These are phyloP conservation scores for Globisporangium heterothallicum DNA, from an alignment of 352 stramenopile genomes.

Conservation along the genomic window DNA sequence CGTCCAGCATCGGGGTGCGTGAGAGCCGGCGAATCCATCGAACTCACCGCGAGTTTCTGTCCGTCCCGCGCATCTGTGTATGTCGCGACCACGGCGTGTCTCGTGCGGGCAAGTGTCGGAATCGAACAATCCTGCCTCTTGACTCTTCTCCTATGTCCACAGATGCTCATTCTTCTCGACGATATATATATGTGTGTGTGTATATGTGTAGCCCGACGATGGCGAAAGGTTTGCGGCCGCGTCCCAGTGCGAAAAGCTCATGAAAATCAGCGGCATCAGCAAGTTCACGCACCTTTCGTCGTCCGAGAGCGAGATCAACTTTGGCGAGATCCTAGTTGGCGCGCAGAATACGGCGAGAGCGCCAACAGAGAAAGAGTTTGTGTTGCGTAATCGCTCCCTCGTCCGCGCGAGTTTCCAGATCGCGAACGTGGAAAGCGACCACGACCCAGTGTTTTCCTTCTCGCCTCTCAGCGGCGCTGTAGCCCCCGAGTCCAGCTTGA, in stretches of 20 bases:
- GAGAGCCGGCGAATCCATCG: conserved; percentile 46
- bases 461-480: conserved; percentile 64
- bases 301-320: conserved; percentile 77
- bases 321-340: conserved; percentile 81
- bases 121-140: conserved; percentile 6
- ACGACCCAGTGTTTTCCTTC: conserved; percentile 84
- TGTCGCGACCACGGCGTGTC: conserved; percentile 69
- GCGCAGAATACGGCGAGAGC: conserved; percentile 28
- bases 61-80: conserved; percentile 79
- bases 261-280: conserved; percentile 86
- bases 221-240: conserved; percentile 16
- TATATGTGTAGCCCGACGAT: conserved; percentile 26
- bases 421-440: conserved; percentile 72
- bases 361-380: conserved; percentile 73
- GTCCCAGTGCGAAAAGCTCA: conserved; percentile 32
- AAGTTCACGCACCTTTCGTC: conserved; percentile 87
- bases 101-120: conserved; percentile 39
- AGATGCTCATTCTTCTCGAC: background rate
- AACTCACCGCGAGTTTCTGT: conserved; percentile 71
- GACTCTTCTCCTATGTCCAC: background rate
- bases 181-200: background rate
- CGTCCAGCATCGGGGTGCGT: conserved; percentile 64
- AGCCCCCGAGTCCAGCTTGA: conserved; percentile 55
- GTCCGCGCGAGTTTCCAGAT: conserved; percentile 83
- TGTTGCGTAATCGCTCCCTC: conserved; percentile 87